Percentiles rank a stretch among this genome's conserved stretches.
Evolutionary conservation across 768 basidiomycete genomes (phyloP).

Genomic region (Tulasnella sp.): DNA sequence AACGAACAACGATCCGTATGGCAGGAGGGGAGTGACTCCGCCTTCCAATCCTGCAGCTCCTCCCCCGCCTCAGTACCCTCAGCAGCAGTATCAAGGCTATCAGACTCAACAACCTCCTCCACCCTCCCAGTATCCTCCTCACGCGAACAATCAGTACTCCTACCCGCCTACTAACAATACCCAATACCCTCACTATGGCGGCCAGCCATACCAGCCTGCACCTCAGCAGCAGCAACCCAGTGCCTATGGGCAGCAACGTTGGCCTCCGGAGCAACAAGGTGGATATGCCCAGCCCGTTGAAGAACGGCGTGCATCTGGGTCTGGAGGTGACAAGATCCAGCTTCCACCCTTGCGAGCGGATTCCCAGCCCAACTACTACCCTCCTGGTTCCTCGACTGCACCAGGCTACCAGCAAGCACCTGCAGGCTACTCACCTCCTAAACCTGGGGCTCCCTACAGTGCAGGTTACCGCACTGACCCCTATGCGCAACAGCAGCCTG

Average conservation of each 20-base stretch:
- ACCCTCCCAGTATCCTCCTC: slow-evolving; percentile 3
- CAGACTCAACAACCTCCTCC: background rate
- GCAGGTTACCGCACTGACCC: slow-evolving; percentile 20
- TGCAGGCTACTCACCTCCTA: slow-evolving; percentile 24
- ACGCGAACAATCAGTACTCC: background rate
- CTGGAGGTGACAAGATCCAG: slow-evolving; percentile 47
- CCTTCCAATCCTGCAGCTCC: background rate
- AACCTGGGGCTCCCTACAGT: slow-evolving; percentile 21
- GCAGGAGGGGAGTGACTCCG: background rate
- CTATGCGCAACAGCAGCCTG: slow-evolving; percentile 31
- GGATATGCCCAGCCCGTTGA: slow-evolving; percentile 4
- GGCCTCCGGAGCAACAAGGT: background rate
- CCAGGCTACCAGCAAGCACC: slow-evolving; percentile 10
- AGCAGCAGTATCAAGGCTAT: slow-evolving; percentile 18
- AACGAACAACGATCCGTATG: background rate
- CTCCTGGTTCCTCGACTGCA: slow-evolving; percentile 21
- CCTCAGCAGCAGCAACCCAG: slow-evolving; percentile 17
- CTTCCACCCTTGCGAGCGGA: slow-evolving; percentile 49
- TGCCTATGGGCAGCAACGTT: background rate
- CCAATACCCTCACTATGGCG: slow-evolving; percentile 9
- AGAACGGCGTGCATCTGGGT: slow-evolving; percentile 22
- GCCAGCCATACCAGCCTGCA: slow-evolving; percentile 13
- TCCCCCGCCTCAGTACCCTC: slow-evolving; percentile 8
- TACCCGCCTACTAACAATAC: slow-evolving; percentile 23
- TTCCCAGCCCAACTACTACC: slow-evolving; percentile 24